Evolutionary conservation across 768 basidiomycete genomes (phyloP).

Genomic region (Russula griseocarnosa): DNA sequence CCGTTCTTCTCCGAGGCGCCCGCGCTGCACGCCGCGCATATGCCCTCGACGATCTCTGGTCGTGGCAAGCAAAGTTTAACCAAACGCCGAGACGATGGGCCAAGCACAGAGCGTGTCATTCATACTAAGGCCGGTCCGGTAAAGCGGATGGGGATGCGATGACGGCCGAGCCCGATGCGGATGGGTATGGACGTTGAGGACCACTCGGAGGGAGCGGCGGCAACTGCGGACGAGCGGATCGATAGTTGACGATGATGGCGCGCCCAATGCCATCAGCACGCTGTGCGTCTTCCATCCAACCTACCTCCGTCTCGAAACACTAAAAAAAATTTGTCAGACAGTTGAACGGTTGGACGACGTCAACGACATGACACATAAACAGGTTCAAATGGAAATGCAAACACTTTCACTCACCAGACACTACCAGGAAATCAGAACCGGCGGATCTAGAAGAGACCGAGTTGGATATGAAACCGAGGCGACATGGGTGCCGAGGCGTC

Average conservation of each 20-base stretch:
- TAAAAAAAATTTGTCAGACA: not conserved
- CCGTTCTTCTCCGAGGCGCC: conserved; percentile 81
- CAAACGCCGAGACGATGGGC: conserved; percentile 75
- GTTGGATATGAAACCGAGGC: not conserved
- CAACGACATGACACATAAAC: not conserved
- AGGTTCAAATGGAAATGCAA: conserved; percentile 19
- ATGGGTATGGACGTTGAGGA: conserved; percentile 19
- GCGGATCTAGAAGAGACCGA: not conserved
- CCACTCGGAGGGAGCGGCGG: not conserved
- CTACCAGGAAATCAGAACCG: not conserved
- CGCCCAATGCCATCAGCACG: too few relatives aligned
- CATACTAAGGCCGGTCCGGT: conserved; percentile 75
- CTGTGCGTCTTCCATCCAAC: not conserved
- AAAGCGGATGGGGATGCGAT: conserved; percentile 70
- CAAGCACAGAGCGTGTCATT: conserved; percentile 83
- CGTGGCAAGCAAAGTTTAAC: conserved; percentile 42
- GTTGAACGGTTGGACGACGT: not conserved
- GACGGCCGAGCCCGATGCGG: conserved; percentile 34
- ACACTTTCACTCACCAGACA: conserved; percentile 4
- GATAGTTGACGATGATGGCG: conserved; percentile 1
- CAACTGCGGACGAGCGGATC: not conserved
- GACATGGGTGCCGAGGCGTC: not conserved
- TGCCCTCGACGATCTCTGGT: conserved; percentile 48
- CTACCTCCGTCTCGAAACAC: too few relatives aligned
- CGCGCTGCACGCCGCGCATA: conserved; percentile 66